Evolutionary conservation across 257 asterid species (phyloP).

Genomic region (Solanum etuberosum): DNA sequence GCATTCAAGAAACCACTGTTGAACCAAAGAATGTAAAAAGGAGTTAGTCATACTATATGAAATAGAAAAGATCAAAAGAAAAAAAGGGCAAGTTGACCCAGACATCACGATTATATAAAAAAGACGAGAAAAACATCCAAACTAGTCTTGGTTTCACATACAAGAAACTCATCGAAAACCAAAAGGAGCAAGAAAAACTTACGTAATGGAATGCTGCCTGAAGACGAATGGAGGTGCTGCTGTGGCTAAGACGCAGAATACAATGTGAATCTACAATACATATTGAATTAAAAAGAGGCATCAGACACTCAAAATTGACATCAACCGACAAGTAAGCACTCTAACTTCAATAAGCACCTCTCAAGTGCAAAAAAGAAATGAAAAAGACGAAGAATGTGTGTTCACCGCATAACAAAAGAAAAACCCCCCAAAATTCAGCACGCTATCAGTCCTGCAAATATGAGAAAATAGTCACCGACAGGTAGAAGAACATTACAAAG

Average conservation of each 20-base stretch:
- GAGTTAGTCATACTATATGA: not conserved
- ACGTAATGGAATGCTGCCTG: slow-evolving; percentile 75
- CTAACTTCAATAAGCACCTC: not conserved
- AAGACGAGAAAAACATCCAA: not conserved
- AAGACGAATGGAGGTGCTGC: slow-evolving; percentile 75
- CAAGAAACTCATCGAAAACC: not conserved
- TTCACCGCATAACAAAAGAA: slow-evolving; percentile 54
- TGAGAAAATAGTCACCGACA: not conserved
- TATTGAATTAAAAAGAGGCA: not conserved
- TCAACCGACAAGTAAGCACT: not conserved
- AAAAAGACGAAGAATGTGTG: not conserved
- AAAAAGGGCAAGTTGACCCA: not conserved
- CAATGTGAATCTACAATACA: slow-evolving; percentile 49
- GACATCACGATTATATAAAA: not conserved
- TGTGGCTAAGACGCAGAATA: slow-evolving; percentile 58
- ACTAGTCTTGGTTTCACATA: not conserved
- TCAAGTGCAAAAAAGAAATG: not conserved
- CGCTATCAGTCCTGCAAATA: slow-evolving; percentile 67
- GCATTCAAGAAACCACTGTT: slow-evolving; percentile 77
- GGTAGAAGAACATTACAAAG: not conserved
- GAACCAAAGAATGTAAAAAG: not conserved
- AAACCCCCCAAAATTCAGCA: slow-evolving; percentile 73
- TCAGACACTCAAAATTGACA: not conserved
- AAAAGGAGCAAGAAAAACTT: slow-evolving; percentile 10
- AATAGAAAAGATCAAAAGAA: not conserved